Evolutionary conservation across 805 yeast genomes (phyloP).

Genomic region (Metschnikowia shivogae): DNA sequence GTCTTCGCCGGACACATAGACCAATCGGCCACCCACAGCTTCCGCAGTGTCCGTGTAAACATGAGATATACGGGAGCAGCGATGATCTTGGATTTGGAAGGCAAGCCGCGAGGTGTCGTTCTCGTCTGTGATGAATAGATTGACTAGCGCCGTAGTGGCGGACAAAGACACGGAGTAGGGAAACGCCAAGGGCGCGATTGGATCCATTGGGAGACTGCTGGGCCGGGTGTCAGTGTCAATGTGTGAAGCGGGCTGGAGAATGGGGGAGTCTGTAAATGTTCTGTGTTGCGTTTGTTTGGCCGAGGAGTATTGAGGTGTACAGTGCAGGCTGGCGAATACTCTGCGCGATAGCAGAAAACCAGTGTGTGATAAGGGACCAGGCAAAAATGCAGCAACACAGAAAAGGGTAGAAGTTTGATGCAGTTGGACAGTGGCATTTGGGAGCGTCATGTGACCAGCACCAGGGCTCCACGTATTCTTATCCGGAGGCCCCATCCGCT

Average conservation of each 20-base stretch:
- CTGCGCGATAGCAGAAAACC: neutral
- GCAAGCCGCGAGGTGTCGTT: slow-evolving; percentile 21
- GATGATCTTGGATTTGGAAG: slow-evolving; percentile 19
- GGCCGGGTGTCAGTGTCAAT: neutral
- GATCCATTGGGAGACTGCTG: neutral
- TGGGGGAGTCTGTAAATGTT: neutral
- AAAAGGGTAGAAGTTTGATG: neutral
- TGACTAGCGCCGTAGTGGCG: slow-evolving; percentile 19
- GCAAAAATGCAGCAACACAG: neutral
- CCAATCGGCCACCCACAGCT: slow-evolving; percentile 7
- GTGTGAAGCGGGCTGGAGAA: neutral
- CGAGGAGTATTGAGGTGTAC: too few relatives aligned
- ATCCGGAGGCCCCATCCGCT: too few relatives aligned
- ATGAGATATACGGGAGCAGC: slow-evolving; percentile 21
- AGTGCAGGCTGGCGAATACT: neutral
- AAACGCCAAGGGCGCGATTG: slow-evolving; percentile 19
- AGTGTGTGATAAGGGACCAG: too few relatives aligned
- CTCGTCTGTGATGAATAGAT: slow-evolving; percentile 25
- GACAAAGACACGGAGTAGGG: slow-evolving; percentile 22
- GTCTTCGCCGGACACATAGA: neutral
- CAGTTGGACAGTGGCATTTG: neutral
- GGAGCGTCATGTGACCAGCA: too few relatives aligned
- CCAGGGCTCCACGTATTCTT: too few relatives aligned
- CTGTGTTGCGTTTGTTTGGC: neutral
- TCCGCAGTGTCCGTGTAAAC: slow-evolving; percentile 15